Evolutionary conservation across 2,329 filamentous ascomycete species (phyloP).

Genomic region (Penicillium sp.): DNA sequence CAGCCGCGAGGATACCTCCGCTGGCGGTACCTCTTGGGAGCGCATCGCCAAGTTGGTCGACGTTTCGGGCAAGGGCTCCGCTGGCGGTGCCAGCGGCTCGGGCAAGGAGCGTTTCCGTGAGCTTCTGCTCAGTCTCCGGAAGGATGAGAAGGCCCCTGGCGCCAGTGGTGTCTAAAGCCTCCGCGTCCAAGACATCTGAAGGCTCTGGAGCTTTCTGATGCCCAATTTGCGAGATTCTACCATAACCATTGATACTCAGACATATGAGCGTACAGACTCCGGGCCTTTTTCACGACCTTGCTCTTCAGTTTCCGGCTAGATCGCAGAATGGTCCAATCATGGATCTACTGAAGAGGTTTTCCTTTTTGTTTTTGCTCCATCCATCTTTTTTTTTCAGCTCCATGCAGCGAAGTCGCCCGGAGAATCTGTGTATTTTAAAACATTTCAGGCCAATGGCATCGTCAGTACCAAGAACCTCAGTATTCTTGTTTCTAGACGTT

Average conservation of each 20-base stretch:
- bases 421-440: slow-evolving; percentile 28
- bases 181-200: slow-evolving; percentile 1
- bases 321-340: slow-evolving; percentile 1
- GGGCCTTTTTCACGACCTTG: slow-evolving; percentile 9
- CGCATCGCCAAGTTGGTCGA: slow-evolving; percentile 98
- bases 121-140: slow-evolving; percentile 79
- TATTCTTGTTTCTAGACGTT: not conserved
- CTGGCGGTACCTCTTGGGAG: slow-evolving; percentile 97
- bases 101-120: slow-evolving; percentile 97
- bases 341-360: not conserved
- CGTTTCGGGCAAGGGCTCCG: slow-evolving; percentile 86
- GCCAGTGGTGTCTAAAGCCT: slow-evolving; percentile 49
- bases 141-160: slow-evolving; percentile 83
- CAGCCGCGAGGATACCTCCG: slow-evolving; percentile 86
- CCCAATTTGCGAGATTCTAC: slow-evolving; percentile 6
- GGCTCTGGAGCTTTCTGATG: slow-evolving; percentile 5
- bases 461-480: slow-evolving; percentile 24
- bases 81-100: slow-evolving; percentile 82
- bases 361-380: slow-evolving; percentile 11
- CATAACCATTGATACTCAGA: slow-evolving; percentile 5
- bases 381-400: slow-evolving; percentile 20
- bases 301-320: slow-evolving; percentile 7
- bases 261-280: slow-evolving; percentile 1
- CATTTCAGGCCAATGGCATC: slow-evolving; percentile 26
- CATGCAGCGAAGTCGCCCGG: slow-evolving; percentile 25